Base-by-base conservation (phyloP, 768 basidiomycete genomes). In the Trametes cubensis region DNA sequence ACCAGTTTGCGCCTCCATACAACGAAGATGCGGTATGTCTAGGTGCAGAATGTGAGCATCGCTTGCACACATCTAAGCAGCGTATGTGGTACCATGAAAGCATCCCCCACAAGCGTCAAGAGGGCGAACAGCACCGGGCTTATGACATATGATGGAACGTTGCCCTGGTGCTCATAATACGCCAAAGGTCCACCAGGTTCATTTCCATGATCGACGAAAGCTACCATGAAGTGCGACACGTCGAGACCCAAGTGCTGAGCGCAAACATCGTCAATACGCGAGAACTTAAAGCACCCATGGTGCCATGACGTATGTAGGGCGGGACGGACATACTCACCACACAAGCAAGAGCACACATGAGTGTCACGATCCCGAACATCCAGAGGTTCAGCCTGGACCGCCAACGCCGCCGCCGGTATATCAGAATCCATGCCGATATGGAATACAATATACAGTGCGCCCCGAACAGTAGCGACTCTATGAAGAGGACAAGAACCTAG, bases 21-120 rank as follows among this genome's bases (percentile, higher is more conserved):
- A 7, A 53, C 51, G 14, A 20, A 53, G n/a, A 40, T 53, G 20
- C 51, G 34, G 11, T 53, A 53, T 14, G 38, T 53, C 51, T 53
- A 21, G 1, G 28, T 28, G 34, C 34, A 34, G 10, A 7, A 34
- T 30, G 34, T 34, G 34, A 34, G 34, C 10, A 34, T 7, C 34
- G 10, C 34, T 11, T 6, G 34, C 34, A 34, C 2, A 4, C 11
- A 4, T 34, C 5, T 10, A 10, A 34, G 10, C 11, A n/a, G 15
- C 2, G 7, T 18, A 18, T 2, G 42, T 7, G 6, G 42, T 21
- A 44, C 42, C 42, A 44, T 44, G 42, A 44, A 44, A 2, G 18
- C 42, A 44, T 44, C 42, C 6, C 42, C 42, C 18, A 44, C 20
- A 6, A 44, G 17, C 20, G 42, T 44, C 42, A 44, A 18, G 20